phyloP scores from a whole-genome alignment of 2,329 filamentous ascomycete genomes.

The Aspergillus pseudoviridinutans region DNA sequence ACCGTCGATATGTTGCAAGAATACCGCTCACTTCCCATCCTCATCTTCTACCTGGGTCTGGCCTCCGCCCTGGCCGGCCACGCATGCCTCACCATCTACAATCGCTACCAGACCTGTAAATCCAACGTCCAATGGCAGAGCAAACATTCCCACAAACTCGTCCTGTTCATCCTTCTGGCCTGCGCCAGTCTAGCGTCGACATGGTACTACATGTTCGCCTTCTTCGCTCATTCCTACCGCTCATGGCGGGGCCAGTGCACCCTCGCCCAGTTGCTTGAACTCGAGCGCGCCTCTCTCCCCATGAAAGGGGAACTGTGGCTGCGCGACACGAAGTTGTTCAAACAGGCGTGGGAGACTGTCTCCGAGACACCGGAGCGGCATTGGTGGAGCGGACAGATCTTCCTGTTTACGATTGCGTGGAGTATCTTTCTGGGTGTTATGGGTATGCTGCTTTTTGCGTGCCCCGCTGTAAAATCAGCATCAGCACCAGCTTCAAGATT shows the following conservation, averaged over 20 bases:
- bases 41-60: neutral
- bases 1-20: neutral
- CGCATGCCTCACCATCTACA: neutral
- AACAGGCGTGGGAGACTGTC: too few species aligned
- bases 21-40: neutral
- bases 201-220: neutral
- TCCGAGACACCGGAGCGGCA: conserved; percentile 31
- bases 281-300: too few species aligned
- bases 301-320: too few species aligned
- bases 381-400: conserved; percentile 41
- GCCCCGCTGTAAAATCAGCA: too few species aligned
- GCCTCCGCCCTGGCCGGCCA: neutral
- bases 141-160: neutral
- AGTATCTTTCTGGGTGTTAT: too few species aligned
- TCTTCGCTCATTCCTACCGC: neutral
- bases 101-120: neutral
- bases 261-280: neutral
- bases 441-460: too few species aligned
- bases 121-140: neutral
- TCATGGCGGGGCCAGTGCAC: neutral
- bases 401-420: too few species aligned
- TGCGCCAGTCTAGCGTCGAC: neutral
- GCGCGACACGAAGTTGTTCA: too few species aligned
- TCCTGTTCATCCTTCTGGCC: neutral
- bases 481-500: too few species aligned